phyloP scores from a whole-genome alignment of 2,329 filamentous ascomycete species.

The Dactylellina cionopaga region DNA sequence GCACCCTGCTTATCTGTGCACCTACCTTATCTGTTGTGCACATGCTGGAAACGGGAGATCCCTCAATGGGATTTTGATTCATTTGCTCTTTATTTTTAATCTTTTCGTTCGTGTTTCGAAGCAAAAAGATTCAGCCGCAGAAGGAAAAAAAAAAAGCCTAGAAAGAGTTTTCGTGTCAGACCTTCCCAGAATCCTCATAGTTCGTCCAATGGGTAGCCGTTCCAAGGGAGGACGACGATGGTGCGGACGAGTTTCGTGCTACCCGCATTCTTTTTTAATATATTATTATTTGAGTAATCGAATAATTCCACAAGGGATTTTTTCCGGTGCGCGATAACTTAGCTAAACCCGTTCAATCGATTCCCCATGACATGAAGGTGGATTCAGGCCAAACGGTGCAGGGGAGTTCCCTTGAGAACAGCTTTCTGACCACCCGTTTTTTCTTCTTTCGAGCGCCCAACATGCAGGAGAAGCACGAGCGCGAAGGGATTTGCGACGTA shows the following conservation, averaged over 20 bases:
- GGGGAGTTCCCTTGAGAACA: slow-evolving; percentile 6
- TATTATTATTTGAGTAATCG: slow-evolving; percentile 29
- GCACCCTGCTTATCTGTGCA: slow-evolving; percentile 47
- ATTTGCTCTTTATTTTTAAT: background rate
- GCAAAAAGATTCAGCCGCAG: slow-evolving; percentile 34
- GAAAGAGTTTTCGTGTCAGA: no score
- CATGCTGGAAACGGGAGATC: background rate
- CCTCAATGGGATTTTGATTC: background rate
- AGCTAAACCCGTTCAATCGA: background rate
- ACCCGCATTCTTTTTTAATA: no score
- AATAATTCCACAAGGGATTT: background rate
- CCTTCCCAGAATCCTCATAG: no score
- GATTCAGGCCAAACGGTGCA: no score
- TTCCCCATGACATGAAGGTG: no score
- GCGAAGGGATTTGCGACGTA: no score
- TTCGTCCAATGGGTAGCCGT: slow-evolving; percentile 17
- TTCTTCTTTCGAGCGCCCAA: no score
- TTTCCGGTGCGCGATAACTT: slow-evolving; percentile 1
- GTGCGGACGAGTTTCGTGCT: no score
- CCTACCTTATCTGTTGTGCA: slow-evolving; percentile 37
- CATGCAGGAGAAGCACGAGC: no score
- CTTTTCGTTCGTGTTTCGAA: no score
- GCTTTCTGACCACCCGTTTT: background rate
- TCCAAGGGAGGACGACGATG: no score
- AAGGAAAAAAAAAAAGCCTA: background rate